Evolutionary conservation across 306 rosid species (phyloP).

Genomic region (Prunus mira): DNA sequence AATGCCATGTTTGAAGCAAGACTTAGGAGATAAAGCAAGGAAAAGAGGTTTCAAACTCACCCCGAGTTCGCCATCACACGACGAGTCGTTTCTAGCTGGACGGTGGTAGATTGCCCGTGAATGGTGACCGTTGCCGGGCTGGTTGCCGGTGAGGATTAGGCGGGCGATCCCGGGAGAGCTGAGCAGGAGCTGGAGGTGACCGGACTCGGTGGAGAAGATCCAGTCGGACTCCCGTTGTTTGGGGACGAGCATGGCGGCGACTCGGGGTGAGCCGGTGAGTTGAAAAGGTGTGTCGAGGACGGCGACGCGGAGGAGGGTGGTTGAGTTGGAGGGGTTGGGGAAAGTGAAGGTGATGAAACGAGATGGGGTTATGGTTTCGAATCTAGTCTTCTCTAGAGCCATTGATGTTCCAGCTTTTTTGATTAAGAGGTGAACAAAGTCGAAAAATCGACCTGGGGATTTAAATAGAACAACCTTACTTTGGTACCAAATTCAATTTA

Average conservation of each 20-base stretch:
- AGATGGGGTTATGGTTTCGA: slow-evolving; percentile 53
- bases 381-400: slow-evolving; percentile 45
- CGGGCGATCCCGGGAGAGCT: slow-evolving; percentile 50
- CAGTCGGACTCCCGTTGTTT: slow-evolving; percentile 71
- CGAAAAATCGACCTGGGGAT: too few relatives aligned
- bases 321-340: slow-evolving; percentile 49
- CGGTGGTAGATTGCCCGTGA: slow-evolving; percentile 34
- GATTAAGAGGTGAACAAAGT: not conserved
- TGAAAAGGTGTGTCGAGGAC: slow-evolving; percentile 70
- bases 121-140: slow-evolving; percentile 9
- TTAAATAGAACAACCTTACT: too few relatives aligned
- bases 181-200: slow-evolving; percentile 74
- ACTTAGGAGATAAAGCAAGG: slow-evolving; percentile 66
- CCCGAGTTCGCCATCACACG: slow-evolving; percentile 27
- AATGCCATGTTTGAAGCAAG: slow-evolving; percentile 45
- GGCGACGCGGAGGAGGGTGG: slow-evolving; percentile 60
- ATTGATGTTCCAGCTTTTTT: slow-evolving; percentile 16
- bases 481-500: too few relatives aligned
- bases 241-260: slow-evolving; percentile 72
- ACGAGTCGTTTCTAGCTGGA: slow-evolving; percentile 16
- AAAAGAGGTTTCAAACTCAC: slow-evolving; percentile 65
- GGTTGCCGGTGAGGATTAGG: slow-evolving; percentile 57
- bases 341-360: slow-evolving; percentile 58
- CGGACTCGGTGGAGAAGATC: slow-evolving; percentile 70
- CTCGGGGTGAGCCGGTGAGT: slow-evolving; percentile 33